These are phyloP conservation scores for Agrostemma githago DNA, from an alignment of 148 eudicot genomes.

Conservation along the genomic window DNA sequence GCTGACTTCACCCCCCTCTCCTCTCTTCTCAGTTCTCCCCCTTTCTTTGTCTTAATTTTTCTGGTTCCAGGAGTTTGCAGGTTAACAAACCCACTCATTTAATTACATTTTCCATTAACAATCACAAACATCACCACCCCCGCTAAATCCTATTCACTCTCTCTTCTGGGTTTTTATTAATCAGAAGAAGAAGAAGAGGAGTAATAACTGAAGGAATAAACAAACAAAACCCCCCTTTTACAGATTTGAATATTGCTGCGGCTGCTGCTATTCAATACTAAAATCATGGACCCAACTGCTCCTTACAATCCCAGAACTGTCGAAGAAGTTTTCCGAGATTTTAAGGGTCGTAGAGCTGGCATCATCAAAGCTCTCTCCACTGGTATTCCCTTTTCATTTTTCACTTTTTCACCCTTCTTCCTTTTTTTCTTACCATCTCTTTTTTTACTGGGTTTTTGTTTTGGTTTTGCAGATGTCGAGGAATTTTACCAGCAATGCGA, in stretches of 20 bases:
- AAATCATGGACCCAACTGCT: constrained; percentile 11
- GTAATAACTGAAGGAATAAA: too few relatives aligned
- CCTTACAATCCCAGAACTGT: constrained; percentile 39
- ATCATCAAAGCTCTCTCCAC: constrained; percentile 44
- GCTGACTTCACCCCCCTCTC: too few relatives aligned
- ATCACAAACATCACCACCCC: too few relatives aligned
- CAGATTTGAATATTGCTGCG: neutral
- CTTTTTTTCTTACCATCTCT: neutral
- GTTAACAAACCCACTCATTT: too few relatives aligned
- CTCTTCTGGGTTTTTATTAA: too few relatives aligned
- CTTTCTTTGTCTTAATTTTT: too few relatives aligned
- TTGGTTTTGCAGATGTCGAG: constrained; percentile 37
- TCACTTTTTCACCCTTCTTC: neutral
- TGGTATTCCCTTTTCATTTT: constrained; percentile 13
- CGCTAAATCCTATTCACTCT: too few relatives aligned
- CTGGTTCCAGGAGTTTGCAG: neutral
- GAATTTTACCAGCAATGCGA: constrained; percentile 50
- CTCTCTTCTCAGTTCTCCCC: too few relatives aligned
- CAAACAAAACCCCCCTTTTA: neutral
- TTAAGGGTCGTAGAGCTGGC: constrained; percentile 44
- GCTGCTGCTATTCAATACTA: neutral
- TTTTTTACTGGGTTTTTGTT: neutral
- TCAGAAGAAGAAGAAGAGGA: too few relatives aligned
- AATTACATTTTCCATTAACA: too few relatives aligned
- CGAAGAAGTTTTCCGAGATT: constrained; percentile 43